phyloP scores from a whole-genome alignment of 2,329 filamentous ascomycete genomes.

The Microdochium nivale region DNA sequence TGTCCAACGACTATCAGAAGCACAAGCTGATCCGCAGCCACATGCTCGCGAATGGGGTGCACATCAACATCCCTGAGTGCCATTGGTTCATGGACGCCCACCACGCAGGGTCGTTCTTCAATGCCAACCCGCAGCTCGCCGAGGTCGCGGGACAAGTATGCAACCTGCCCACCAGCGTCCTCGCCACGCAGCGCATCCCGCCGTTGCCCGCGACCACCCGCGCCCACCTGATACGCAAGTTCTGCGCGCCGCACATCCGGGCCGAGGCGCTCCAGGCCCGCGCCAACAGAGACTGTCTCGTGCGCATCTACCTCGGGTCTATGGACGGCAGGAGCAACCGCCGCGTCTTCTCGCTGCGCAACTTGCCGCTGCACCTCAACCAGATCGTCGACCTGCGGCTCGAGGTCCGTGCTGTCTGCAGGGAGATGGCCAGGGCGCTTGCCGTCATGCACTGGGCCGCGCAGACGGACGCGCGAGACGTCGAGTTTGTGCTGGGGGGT shows the following conservation, averaged over 20 bases:
- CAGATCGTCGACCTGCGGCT: constrained; percentile 16
- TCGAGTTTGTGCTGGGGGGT: constrained; percentile 23
- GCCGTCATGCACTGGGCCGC: constrained; percentile 23
- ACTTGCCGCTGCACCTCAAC: constrained; percentile 22
- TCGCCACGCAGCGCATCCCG: constrained; percentile 12
- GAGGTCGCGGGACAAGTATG: constrained; percentile 1
- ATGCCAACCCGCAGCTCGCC: neutral
- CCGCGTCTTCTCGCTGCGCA: constrained; percentile 16
- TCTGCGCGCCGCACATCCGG: constrained; percentile 7
- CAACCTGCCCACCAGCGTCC: constrained; percentile 7
- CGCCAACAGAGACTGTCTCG: constrained; percentile 5
- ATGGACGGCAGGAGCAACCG: neutral
- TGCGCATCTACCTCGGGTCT: constrained; percentile 4
- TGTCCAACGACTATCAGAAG: constrained; percentile 7
- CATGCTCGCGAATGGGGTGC: constrained; percentile 1
- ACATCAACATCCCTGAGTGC: constrained; percentile 4
- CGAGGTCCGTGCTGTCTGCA: constrained; percentile 9
- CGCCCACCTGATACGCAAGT: constrained; percentile 11
- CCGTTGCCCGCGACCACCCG: constrained; percentile 11
- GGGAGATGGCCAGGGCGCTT: constrained; percentile 15
- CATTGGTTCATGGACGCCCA: constrained; percentile 1
- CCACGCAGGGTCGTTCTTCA: neutral
- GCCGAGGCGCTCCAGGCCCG: neutral
- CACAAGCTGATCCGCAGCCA: constrained; percentile 2
- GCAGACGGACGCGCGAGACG: constrained; percentile 16